These are phyloP conservation scores for Psidium friedrichsthalianum DNA, from an alignment of 345 rosid species.

Conservation along the genomic window DNA sequence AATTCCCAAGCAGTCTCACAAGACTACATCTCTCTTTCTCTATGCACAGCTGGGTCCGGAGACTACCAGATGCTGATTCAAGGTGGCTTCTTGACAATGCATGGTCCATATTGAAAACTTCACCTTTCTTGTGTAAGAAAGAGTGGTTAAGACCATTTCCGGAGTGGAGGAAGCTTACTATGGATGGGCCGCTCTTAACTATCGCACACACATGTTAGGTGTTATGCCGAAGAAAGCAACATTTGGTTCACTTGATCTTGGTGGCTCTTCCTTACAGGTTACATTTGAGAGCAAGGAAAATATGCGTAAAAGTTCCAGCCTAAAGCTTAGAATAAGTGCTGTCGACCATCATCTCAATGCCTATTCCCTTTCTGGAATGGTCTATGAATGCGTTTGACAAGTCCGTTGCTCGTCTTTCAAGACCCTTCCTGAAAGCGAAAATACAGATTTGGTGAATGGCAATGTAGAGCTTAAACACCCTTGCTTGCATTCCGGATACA, in stretches of 20 bases:
- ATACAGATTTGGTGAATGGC: slow-evolving; percentile 32
- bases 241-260: slow-evolving; percentile 95
- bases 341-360: slow-evolving; percentile 83
- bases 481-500: slow-evolving; percentile 82
- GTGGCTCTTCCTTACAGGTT: slow-evolving; percentile 98
- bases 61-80: slow-evolving; percentile 69
- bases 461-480: slow-evolving; percentile 78
- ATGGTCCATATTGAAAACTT: slow-evolving; percentile 67
- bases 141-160: slow-evolving; percentile 73
- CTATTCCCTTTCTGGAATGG: slow-evolving; percentile 95
- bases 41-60: slow-evolving; percentile 98
- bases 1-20: slow-evolving; percentile 73
- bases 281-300: slow-evolving; percentile 75
- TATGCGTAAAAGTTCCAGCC: slow-evolving; percentile 42
- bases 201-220: slow-evolving; percentile 59
- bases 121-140: slow-evolving; percentile 64
- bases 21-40: slow-evolving; percentile 75
- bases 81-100: slow-evolving; percentile 85
- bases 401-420: slow-evolving; percentile 59
- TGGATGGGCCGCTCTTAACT: slow-evolving; percentile 96
- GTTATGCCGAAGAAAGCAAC: slow-evolving; percentile 56
- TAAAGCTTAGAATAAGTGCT: slow-evolving; percentile 69
- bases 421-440: slow-evolving; percentile 26
- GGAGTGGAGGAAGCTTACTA: slow-evolving; percentile 95
- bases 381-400: slow-evolving; percentile 96